A percentile compares a stretch with the other conserved stretches of the same genome.
phyloP scores from a whole-genome alignment of 331 rosid species.

The Quercus lobata region DNA sequence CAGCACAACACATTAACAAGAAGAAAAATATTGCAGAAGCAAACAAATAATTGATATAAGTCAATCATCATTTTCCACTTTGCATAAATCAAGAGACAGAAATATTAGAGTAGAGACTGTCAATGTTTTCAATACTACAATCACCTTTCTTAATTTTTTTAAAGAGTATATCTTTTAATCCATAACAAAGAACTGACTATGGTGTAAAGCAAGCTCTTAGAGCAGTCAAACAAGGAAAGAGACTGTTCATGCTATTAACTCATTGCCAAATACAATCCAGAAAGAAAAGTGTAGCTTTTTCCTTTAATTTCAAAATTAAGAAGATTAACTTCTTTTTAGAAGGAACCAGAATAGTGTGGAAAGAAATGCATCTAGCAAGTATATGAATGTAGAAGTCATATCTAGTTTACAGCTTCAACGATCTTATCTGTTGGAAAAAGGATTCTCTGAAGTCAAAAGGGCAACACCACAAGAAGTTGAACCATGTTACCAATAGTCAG shows the following conservation, averaged over 20 bases:
- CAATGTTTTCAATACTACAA: background rate
- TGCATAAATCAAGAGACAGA: background rate
- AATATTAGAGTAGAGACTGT: background rate
- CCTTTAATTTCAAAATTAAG: background rate
- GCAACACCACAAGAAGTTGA: background rate
- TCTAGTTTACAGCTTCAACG: background rate
- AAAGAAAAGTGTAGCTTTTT: background rate
- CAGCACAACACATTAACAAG: conserved; percentile 24
- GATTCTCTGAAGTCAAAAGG: background rate
- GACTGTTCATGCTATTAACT: background rate
- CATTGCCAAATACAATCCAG: background rate
- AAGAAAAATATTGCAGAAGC: conserved; percentile 5
- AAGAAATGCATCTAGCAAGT: background rate
- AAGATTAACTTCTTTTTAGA: background rate
- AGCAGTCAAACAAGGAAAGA: background rate
- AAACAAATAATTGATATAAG: background rate
- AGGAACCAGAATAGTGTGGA: background rate
- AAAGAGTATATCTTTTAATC: background rate
- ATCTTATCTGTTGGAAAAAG: background rate
- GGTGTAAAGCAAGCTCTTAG: background rate
- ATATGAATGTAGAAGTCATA: background rate
- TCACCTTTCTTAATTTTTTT: background rate
- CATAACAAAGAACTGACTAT: background rate
- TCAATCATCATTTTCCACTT: background rate
- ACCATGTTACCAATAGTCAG: background rate